Evolutionary conservation across 192 early-diverging fungal genomes (phyloP).

Genomic region (Phlyctochytrium bullatum): DNA sequence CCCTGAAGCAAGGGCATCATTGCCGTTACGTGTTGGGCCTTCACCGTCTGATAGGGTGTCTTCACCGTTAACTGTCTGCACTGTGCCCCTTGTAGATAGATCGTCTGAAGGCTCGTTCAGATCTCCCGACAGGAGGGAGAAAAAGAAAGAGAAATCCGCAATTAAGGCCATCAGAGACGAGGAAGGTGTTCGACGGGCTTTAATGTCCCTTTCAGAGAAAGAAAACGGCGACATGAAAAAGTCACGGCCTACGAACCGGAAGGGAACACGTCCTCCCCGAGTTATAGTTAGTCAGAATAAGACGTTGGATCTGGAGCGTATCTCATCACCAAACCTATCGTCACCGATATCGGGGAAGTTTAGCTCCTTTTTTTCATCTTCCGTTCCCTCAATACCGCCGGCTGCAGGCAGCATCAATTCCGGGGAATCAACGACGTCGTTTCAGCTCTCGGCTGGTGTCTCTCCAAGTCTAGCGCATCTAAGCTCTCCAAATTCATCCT

Average conservation of each 20-base stretch:
- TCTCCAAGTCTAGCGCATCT: conserved; percentile 1
- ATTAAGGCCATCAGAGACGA: background rate
- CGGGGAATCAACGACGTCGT: background rate
- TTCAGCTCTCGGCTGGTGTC: background rate
- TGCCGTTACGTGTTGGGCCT: background rate
- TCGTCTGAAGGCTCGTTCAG: background rate
- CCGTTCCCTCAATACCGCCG: conserved; percentile 9
- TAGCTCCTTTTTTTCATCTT: conserved; percentile 5
- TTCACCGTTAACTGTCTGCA: background rate
- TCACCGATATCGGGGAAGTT: conserved; percentile 9
- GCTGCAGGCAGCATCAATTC: background rate
- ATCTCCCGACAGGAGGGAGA: background rate
- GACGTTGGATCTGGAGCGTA: conserved; percentile 44
- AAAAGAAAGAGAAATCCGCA: background rate
- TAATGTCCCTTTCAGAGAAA: background rate
- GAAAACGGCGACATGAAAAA: background rate
- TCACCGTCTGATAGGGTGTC: background rate
- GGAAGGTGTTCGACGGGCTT: background rate
- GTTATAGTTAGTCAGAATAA: conserved; percentile 43
- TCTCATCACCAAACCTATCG: conserved; percentile 23
- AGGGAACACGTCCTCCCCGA: conserved; percentile 30
- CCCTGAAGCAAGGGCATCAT: background rate
- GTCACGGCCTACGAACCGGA: background rate
- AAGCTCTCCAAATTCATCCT: background rate
- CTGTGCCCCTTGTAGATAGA: background rate